Evolutionary conservation across 1,284 basidiomycete genomes (phyloP).

Genomic region (Anthracocystis panici-leucophaei): DNA sequence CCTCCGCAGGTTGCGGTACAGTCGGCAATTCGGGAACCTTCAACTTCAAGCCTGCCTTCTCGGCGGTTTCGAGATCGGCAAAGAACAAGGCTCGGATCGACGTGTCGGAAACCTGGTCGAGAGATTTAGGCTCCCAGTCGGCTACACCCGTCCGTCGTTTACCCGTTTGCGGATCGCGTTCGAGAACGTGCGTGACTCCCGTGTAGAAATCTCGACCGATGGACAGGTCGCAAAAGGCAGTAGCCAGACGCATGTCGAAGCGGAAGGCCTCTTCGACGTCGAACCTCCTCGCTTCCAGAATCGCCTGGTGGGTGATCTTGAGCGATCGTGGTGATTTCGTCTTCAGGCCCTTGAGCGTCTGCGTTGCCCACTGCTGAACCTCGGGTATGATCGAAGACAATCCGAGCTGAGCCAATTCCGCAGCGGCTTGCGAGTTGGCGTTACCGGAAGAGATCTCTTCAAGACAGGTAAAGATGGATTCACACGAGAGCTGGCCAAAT

Average conservation of each 20-base stretch:
- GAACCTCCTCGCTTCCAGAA: constrained; percentile 52
- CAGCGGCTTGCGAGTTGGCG: constrained; percentile 40
- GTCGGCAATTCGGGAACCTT: constrained; percentile 40
- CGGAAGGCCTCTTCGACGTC: constrained; percentile 61
- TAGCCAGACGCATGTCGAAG: constrained; percentile 66
- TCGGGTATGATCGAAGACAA: constrained; percentile 32
- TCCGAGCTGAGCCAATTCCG: constrained; percentile 48
- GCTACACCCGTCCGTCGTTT: constrained; percentile 61
- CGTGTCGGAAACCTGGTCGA: constrained; percentile 58
- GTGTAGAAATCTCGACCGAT: constrained; percentile 69
- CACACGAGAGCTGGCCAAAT: constrained; percentile 61
- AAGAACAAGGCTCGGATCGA: constrained; percentile 60
- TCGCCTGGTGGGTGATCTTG: constrained; percentile 61
- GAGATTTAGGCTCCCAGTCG: constrained; percentile 52
- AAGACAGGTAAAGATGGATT: constrained; percentile 57
- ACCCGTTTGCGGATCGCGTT: constrained; percentile 63
- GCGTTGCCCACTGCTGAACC: constrained; percentile 51
- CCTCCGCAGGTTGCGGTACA: constrained; percentile 27
- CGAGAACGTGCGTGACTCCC: constrained; percentile 63
- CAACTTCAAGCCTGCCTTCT: constrained; percentile 51
- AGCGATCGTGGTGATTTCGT: constrained; percentile 64
- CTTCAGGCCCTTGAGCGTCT: constrained; percentile 56
- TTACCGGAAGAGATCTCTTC: constrained; percentile 45
- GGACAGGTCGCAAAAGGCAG: constrained; percentile 67
- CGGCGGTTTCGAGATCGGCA: constrained; percentile 45